Evolutionary conservation across 2,329 filamentous ascomycete species (phyloP).

Genomic region (Neofusicoccum laricinum): DNA sequence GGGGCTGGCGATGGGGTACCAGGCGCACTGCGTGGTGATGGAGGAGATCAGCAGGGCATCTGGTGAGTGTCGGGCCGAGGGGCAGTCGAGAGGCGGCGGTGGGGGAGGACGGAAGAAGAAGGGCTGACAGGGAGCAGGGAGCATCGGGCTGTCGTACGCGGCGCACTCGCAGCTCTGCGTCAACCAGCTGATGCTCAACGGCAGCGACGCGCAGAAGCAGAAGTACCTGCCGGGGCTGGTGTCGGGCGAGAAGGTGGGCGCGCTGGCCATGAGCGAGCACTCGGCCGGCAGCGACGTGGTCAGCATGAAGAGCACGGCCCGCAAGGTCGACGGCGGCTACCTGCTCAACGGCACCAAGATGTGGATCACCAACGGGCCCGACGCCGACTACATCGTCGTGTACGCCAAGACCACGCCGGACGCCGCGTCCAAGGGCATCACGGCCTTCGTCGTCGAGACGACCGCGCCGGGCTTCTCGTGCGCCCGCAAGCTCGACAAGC

Average conservation of each 20-base stretch:
- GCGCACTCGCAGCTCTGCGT: constrained; percentile 95
- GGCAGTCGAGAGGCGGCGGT: not conserved
- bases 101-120: not conserved
- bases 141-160: constrained; percentile 86
- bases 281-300: constrained; percentile 91
- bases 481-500: constrained; percentile 89
- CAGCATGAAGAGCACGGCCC: constrained; percentile 86
- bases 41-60: constrained; percentile 90
- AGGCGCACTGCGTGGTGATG: constrained; percentile 93
- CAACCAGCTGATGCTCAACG: constrained; percentile 93
- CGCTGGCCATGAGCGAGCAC: constrained; percentile 92
- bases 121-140: constrained; percentile 37
- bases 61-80: constrained; percentile 40
- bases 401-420: constrained; percentile 91
- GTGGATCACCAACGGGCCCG: constrained; percentile 99
- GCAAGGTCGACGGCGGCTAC: constrained; percentile 78
- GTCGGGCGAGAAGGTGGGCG: constrained; percentile 76
- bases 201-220: constrained; percentile 71
- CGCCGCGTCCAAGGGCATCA: constrained; percentile 83
- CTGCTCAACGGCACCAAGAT: constrained; percentile 89
- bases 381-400: constrained; percentile 90
- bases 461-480: constrained; percentile 75
- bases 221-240: constrained; percentile 79
- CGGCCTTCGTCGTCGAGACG: constrained; percentile 84
- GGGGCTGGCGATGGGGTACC: constrained; percentile 88